phyloP scores from a whole-genome alignment of 805 yeast species.

The Hanseniaspora vineae region DNA sequence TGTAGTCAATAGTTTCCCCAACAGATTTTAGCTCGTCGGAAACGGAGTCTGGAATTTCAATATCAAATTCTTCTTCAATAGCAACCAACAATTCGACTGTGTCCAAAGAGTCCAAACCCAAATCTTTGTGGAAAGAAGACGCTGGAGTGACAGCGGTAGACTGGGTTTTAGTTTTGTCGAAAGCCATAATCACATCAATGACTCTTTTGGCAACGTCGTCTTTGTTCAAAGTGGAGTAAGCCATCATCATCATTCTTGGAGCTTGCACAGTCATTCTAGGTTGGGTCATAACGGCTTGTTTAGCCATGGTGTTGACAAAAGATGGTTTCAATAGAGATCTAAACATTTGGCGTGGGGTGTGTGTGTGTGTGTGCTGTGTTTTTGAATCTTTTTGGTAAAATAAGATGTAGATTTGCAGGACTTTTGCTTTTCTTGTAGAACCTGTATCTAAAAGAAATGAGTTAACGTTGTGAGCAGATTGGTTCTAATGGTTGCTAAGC shows the following conservation, averaged over 20 bases:
- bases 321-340: constrained; percentile 33
- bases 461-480: too few relatives aligned
- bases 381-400: neutral
- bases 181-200: constrained; percentile 58
- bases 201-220: constrained; percentile 78
- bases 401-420: too few relatives aligned
- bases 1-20: constrained; percentile 84
- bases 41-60: constrained; percentile 6
- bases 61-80: constrained; percentile 70
- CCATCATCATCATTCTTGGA: constrained; percentile 15
- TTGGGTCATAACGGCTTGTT: constrained; percentile 19
- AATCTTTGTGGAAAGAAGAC: constrained; percentile 32
- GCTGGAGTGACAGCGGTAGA: constrained; percentile 23
- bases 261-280: constrained; percentile 19
- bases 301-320: constrained; percentile 25
- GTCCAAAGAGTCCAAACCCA: constrained; percentile 61
- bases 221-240: constrained; percentile 52
- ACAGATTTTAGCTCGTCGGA: constrained; percentile 67
- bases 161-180: constrained; percentile 45
- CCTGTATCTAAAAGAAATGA: too few relatives aligned
- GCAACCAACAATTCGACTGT: constrained; percentile 94
- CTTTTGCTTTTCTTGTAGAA: too few relatives aligned
- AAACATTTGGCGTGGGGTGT: too few relatives aligned
- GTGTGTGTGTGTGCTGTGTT: neutral
- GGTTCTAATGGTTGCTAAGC: too few relatives aligned